Percentiles rank a stretch among this genome's conserved stretches.
These are phyloP conservation scores for Paraurostyla sp. DNA, from an alignment of 73 alveolate species.

Conservation along the genomic window DNA sequence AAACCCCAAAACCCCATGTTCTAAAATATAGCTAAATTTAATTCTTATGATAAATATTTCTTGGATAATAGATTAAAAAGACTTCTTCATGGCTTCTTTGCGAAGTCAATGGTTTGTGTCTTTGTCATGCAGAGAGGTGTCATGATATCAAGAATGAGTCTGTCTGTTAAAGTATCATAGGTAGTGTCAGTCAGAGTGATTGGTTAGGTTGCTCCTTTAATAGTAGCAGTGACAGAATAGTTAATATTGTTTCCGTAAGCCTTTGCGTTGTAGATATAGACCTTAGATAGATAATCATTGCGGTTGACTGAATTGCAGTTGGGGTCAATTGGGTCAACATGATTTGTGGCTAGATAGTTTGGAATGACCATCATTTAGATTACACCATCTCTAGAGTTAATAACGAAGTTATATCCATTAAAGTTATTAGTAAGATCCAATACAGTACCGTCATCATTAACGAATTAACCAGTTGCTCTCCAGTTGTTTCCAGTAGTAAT, in stretches of 20 bases:
- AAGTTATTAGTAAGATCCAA: background rate
- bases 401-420: slow-evolving; percentile 40
- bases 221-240: slow-evolving; percentile 3
- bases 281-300: slow-evolving; percentile 2
- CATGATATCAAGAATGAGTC: background rate
- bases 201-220: background rate
- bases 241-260: background rate
- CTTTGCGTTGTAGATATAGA: slow-evolving; percentile 36
- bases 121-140: background rate
- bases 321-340: background rate
- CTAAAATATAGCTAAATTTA: too few species aligned
- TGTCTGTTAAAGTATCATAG: background rate
- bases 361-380: background rate
- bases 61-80: too few species aligned
- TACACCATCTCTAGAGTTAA: background rate
- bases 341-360: background rate
- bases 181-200: background rate
- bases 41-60: too few species aligned
- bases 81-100: too few species aligned
- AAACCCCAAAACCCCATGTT: too few species aligned
- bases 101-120: background rate
- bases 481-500: background rate
- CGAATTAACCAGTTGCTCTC: slow-evolving; percentile 21
- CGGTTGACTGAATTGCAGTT: slow-evolving; percentile 8
- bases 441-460: slow-evolving; percentile 49